Conservation (phyloP, 257 asterid genomes). For the Solanum microdontum region DNA sequence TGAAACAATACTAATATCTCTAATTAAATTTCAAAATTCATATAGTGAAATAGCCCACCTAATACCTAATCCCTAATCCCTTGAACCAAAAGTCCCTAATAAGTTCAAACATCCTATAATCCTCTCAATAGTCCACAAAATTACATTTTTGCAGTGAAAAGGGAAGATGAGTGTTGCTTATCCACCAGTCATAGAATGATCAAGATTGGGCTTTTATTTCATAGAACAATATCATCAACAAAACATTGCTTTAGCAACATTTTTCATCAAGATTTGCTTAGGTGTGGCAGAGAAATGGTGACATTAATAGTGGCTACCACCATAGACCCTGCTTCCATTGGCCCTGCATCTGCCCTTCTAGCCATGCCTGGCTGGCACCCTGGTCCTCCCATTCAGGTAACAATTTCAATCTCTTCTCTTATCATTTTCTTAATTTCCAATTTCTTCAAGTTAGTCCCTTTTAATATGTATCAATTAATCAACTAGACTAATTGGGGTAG, state of each 20-base stretch:
- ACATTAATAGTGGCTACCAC: constrained; percentile 24
- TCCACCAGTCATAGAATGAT: background rate
- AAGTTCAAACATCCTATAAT: background rate
- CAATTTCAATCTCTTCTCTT: background rate
- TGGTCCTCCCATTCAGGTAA: constrained; percentile 26
- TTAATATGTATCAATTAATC: background rate
- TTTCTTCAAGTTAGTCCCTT: background rate
- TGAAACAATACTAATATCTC: background rate
- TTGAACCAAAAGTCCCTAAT: background rate
- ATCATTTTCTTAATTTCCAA: background rate
- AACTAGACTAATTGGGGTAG: background rate
- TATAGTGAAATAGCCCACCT: background rate
- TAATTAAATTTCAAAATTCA: background rate
- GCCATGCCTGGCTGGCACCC: constrained; percentile 35
- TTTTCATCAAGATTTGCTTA: background rate
- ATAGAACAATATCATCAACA: background rate
- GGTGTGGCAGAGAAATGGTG: constrained; percentile 12
- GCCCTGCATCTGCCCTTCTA: constrained; percentile 26
- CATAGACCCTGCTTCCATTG: constrained; percentile 24
- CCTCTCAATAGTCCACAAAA: background rate
- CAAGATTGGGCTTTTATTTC: background rate
- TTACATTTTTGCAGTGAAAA: background rate
- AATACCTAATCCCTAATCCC: background rate
- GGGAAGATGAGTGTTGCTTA: background rate
- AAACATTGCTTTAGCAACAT: background rate